A percentile compares a stretch with the other conserved stretches of the same genome.
phyloP scores from a whole-genome alignment of 2,329 filamentous ascomycete species.

The Diplodia sapinea region DNA sequence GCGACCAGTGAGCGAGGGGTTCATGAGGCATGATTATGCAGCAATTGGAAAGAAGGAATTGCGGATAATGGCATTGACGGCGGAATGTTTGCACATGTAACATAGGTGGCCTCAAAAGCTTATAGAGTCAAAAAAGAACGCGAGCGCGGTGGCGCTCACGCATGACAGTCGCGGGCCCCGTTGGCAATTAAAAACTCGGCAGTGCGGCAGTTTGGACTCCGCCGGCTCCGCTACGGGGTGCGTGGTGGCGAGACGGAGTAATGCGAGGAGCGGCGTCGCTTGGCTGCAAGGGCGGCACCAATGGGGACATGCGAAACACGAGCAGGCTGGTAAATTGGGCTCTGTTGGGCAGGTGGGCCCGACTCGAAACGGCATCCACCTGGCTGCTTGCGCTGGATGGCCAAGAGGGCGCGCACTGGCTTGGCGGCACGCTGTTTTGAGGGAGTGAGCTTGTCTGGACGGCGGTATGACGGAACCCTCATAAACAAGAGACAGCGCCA shows the following conservation, averaged over 20 bases:
- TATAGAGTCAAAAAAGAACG: slow-evolving; percentile 17
- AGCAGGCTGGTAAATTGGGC: neutral
- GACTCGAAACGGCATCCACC: slow-evolving; percentile 24
- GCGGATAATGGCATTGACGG: slow-evolving; percentile 20
- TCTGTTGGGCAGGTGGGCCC: slow-evolving; percentile 6
- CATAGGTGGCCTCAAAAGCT: slow-evolving; percentile 29
- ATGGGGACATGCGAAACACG: slow-evolving; percentile 18
- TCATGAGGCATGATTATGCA: slow-evolving; percentile 18
- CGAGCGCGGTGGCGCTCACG: slow-evolving; percentile 7
- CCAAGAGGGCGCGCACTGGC: slow-evolving; percentile 3
- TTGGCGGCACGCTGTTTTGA: slow-evolving; percentile 16
- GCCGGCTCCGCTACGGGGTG: too few species aligned
- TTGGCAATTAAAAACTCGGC: slow-evolving; percentile 21
- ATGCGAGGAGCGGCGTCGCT: neutral
- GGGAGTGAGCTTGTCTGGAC: slow-evolving; percentile 20
- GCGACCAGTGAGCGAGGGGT: slow-evolving; percentile 29
- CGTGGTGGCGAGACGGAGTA: neutral
- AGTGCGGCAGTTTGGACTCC: slow-evolving; percentile 5
- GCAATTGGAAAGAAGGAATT: neutral
- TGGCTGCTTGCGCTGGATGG: neutral
- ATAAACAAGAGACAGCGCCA: slow-evolving; percentile 19
- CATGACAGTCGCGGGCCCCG: slow-evolving; percentile 19
- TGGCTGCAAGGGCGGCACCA: slow-evolving; percentile 23
- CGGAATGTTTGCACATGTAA: slow-evolving; percentile 25
- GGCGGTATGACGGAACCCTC: neutral